phyloP scores from a whole-genome alignment of 495 filamentous ascomycete species.

The Lasiosphaeris hirsuta region DNA sequence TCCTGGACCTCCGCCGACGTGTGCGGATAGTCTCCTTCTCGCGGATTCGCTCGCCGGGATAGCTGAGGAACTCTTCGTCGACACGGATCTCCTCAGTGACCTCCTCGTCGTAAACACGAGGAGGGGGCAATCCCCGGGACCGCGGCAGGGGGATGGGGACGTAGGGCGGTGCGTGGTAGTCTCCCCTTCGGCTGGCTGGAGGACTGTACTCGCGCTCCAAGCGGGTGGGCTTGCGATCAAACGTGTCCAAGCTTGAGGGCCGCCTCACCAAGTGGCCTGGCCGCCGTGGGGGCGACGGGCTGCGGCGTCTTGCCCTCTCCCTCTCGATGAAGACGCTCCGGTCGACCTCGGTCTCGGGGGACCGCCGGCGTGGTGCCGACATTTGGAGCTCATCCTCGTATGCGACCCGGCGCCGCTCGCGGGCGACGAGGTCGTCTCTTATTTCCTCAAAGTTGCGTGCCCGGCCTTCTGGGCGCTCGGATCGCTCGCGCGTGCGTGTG shows the following conservation, averaged over 20 bases:
- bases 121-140: slow-evolving; percentile 40
- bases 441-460: slow-evolving; percentile 31
- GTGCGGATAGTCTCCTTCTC: slow-evolving; percentile 48
- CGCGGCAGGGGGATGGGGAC: slow-evolving; percentile 54
- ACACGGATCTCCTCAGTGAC: slow-evolving; percentile 62
- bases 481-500: slow-evolving; percentile 25
- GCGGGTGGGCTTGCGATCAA: slow-evolving; percentile 48
- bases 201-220: slow-evolving; percentile 46
- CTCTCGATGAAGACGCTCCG: slow-evolving; percentile 32
- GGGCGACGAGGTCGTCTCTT: slow-evolving; percentile 33
- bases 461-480: slow-evolving; percentile 31
- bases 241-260: slow-evolving; percentile 48
- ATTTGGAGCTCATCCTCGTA: slow-evolving; percentile 37
- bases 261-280: slow-evolving; percentile 33
- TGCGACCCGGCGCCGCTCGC: slow-evolving; percentile 34
- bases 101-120: slow-evolving; percentile 50
- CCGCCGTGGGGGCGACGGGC: slow-evolving; percentile 35
- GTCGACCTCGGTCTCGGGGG: slow-evolving; percentile 31
- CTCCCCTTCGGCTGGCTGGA: slow-evolving; percentile 25
- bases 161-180: slow-evolving; percentile 47
- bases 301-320: slow-evolving; percentile 34
- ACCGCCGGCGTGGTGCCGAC: slow-evolving; percentile 16
- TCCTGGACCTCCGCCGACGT: slow-evolving; percentile 31
- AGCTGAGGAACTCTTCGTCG: slow-evolving; percentile 63
- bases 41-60: slow-evolving; percentile 49